These are phyloP conservation scores for Hymenochaete sp. DNA, from an alignment of 1,284 basidiomycete species.

Conservation along the genomic window DNA sequence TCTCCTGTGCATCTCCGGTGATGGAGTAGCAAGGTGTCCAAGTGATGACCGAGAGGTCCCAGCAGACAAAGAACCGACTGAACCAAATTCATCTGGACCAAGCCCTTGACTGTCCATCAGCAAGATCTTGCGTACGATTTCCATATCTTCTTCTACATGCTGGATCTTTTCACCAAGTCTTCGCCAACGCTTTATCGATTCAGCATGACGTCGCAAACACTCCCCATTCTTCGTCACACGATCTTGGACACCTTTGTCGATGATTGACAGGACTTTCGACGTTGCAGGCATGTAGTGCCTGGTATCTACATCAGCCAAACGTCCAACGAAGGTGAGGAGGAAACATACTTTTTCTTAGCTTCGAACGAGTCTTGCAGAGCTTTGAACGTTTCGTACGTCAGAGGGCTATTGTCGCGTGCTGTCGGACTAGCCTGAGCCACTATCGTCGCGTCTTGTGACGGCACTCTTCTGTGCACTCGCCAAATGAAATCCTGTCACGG, in stretches of 20 bases:
- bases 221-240: conserved; percentile 92
- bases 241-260: conserved; percentile 86
- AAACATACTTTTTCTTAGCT: conserved; percentile 72
- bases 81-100: conserved; percentile 55
- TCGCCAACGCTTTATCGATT: conserved; percentile 78
- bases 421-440: conserved; percentile 8
- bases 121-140: conserved; percentile 55
- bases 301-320: neutral
- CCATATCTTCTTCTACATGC: conserved; percentile 78
- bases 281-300: conserved; percentile 90
- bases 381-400: conserved; percentile 54
- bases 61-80: conserved; percentile 62
- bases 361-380: conserved; percentile 64
- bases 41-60: conserved; percentile 31
- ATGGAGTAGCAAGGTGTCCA: conserved; percentile 57
- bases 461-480: conserved; percentile 50
- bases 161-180: conserved; percentile 67
- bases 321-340: neutral
- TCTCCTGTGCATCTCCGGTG: conserved; percentile 34
- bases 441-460: conserved; percentile 28
- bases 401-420: conserved; percentile 30
- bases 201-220: conserved; percentile 77
- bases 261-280: conserved; percentile 84
- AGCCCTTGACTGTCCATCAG: conserved; percentile 43
- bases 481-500: conserved; percentile 67